These are phyloP conservation scores for Escallonia herrerae DNA, from an alignment of 129 eudicot genomes.

Conservation along the genomic window DNA sequence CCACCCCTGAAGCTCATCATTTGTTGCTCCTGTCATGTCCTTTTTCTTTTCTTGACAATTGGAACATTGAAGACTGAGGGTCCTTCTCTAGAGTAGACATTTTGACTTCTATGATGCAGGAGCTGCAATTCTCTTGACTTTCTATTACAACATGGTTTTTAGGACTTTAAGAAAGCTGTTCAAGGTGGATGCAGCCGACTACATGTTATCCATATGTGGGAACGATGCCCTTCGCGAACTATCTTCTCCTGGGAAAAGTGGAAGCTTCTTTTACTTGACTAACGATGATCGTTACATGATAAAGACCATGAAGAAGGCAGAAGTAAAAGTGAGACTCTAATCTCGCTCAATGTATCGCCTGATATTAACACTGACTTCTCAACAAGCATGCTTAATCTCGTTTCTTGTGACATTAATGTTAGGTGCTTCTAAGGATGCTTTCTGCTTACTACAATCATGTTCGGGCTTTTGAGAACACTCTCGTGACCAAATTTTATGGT, in stretches of 20 bases:
- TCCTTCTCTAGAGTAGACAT: too few relatives aligned
- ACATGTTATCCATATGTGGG: slow-evolving; percentile 95
- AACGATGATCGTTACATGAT: slow-evolving; percentile 98
- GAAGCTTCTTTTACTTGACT: slow-evolving; percentile 92
- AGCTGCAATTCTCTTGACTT: too few relatives aligned
- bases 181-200: slow-evolving; percentile 98
- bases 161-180: slow-evolving; percentile 88
- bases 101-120: too few relatives aligned
- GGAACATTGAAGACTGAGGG: too few relatives aligned
- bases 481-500: slow-evolving; percentile 79
- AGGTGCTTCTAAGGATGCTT: slow-evolving; percentile 93
- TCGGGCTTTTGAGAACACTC: slow-evolving; percentile 70
- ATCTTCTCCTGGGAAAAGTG: slow-evolving; percentile 96
- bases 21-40: too few relatives aligned
- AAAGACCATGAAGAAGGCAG: slow-evolving; percentile 90
- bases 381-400: neutral
- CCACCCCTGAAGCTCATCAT: too few relatives aligned
- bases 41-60: too few relatives aligned
- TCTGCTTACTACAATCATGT: slow-evolving; percentile 80
- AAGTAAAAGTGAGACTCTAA: slow-evolving; percentile 72
- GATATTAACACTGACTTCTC: slow-evolving; percentile 3
- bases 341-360: neutral
- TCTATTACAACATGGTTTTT: neutral
- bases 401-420: slow-evolving; percentile 9
- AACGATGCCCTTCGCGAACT: slow-evolving; percentile 85